Percentiles rank a stretch among this genome's conserved stretches.
These are phyloP conservation scores for Fusarium paranaense DNA, from an alignment of 2,329 filamentous ascomycete genomes.

Conservation along the genomic window DNA sequence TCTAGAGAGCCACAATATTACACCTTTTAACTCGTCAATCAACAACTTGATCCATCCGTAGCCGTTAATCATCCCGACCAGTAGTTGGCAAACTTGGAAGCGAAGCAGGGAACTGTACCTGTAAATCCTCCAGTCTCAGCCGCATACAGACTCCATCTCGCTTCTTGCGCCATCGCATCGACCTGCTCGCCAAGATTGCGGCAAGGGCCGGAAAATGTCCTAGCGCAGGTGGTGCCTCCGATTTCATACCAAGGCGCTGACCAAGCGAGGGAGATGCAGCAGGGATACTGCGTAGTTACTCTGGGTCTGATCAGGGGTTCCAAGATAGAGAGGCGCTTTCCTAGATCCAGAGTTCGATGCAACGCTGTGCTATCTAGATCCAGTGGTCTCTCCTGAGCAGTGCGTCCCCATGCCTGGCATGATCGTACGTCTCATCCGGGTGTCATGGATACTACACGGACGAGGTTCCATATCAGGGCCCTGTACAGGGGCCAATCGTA, in stretches of 20 bases:
- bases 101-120: not conserved
- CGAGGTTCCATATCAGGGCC: not conserved
- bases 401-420: not conserved
- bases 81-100: not conserved
- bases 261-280: not conserved
- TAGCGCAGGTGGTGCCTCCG: not conserved
- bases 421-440: not conserved
- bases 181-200: not conserved
- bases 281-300: not conserved
- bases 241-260: not conserved
- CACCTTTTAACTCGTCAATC: not conserved
- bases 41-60: not conserved
- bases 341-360: conserved; percentile 3
- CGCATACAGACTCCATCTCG: not conserved
- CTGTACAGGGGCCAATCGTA: not conserved
- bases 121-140: not conserved
- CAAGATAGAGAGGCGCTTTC: not conserved
- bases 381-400: not conserved
- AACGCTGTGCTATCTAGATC: conserved; percentile 1
- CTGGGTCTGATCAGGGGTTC: not conserved
- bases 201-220: conserved; percentile 3
- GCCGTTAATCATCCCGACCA: not conserved
- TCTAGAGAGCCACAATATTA: not conserved
- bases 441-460: not conserved
- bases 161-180: not conserved